Evolutionary conservation across 1,284 basidiomycete species (phyloP).

Genomic region (Hymenochaete sp.): DNA sequence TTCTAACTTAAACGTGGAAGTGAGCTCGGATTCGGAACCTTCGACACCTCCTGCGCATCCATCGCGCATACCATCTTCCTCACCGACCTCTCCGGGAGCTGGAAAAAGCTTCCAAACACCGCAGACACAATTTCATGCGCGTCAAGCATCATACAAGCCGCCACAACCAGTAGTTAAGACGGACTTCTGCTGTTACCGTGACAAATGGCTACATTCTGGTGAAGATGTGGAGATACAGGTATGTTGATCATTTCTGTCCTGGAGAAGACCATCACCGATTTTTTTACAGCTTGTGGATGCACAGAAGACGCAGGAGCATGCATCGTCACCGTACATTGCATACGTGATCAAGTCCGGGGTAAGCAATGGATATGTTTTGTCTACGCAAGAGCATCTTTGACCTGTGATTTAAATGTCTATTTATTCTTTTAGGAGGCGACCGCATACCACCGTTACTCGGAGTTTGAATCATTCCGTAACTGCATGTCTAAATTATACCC

Average conservation of each 20-base stretch:
- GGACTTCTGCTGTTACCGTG: constrained; percentile 67
- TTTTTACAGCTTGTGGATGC: constrained; percentile 78
- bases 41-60: constrained; percentile 46
- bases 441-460: constrained; percentile 88
- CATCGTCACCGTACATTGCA: constrained; percentile 84
- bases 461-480: constrained; percentile 89
- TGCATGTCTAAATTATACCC: constrained; percentile 87
- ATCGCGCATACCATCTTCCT: constrained; percentile 26
- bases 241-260: constrained; percentile 24
- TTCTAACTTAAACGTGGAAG: constrained; percentile 39
- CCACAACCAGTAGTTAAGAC: constrained; percentile 48
- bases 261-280: constrained; percentile 4
- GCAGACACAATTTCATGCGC: constrained; percentile 19
- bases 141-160: constrained; percentile 40
- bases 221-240: constrained; percentile 75
- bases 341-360: constrained; percentile 93
- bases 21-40: constrained; percentile 50
- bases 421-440: constrained; percentile 55
- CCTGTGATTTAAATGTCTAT: constrained; percentile 12
- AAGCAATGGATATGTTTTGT: constrained; percentile 28
- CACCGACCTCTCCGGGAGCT: constrained; percentile 33
- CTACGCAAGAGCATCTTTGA: background rate
- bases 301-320: constrained; percentile 85
- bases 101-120: constrained; percentile 12
- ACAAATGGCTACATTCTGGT: constrained; percentile 68